Evolutionary conservation across 2,329 filamentous ascomycete species (phyloP).

Genomic region (Phyllosticta citriasiana): DNA sequence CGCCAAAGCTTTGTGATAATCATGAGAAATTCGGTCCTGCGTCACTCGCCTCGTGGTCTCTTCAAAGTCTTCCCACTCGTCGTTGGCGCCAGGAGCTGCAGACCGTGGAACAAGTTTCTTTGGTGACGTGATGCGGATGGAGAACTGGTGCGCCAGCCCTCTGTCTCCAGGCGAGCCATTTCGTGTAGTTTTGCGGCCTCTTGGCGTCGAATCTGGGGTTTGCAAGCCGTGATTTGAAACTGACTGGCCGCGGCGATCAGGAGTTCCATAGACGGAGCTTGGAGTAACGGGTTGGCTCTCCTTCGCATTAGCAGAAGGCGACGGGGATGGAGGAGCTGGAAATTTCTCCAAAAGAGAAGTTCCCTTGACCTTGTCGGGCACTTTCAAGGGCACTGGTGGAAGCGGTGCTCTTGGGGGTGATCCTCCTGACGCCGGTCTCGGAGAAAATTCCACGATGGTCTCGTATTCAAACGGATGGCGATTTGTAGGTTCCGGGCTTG

Average conservation of each 20-base stretch:
- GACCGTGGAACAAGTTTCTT: neutral
- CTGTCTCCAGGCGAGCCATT: neutral
- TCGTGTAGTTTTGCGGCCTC: neutral
- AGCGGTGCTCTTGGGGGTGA: slow-evolving; percentile 4
- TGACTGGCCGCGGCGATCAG: neutral
- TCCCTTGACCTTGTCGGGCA: neutral
- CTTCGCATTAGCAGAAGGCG: neutral
- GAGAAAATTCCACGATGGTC: neutral
- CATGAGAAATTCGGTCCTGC: neutral
- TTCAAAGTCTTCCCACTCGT: slow-evolving; percentile 1
- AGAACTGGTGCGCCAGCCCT: neutral
- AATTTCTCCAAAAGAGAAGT: neutral
- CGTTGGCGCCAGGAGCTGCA: slow-evolving; percentile 4
- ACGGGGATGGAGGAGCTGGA: neutral
- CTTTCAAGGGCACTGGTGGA: neutral
- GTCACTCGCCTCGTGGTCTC: neutral
- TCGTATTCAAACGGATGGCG: slow-evolving; percentile 6
- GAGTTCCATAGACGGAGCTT: neutral
- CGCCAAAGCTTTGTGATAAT: slow-evolving; percentile 3
- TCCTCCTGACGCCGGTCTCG: neutral
- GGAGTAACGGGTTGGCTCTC: neutral
- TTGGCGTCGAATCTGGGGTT: neutral
- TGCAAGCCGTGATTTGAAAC: neutral
- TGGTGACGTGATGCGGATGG: neutral
- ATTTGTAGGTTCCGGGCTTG: neutral